phyloP scores from a whole-genome alignment of 2,329 filamentous ascomycete species.

The Gnomoniopsis smithogilvyi region DNA sequence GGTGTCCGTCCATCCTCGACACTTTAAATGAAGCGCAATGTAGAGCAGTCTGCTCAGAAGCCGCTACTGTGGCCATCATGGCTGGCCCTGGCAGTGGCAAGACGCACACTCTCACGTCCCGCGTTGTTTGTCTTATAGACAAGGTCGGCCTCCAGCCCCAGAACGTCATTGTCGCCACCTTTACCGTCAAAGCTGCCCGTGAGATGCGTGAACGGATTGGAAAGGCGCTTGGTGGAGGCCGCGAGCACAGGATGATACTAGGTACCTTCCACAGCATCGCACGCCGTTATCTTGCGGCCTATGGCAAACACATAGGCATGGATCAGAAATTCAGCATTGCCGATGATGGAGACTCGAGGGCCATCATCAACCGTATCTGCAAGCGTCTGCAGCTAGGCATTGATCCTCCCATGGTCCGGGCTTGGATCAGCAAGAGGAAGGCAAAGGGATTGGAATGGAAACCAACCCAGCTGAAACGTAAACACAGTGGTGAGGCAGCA shows the following conservation, averaged over 20 bases:
- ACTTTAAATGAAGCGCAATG: conserved; percentile 54
- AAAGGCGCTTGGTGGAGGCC: conserved; percentile 72
- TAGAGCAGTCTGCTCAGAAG: conserved; percentile 51
- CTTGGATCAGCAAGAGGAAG: conserved; percentile 71
- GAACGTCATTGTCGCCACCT: conserved; percentile 93
- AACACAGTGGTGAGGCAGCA: conserved; percentile 35
- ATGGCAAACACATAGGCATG: conserved; percentile 81
- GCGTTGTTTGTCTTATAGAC: conserved; percentile 83
- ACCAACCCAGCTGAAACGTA: conserved; percentile 25
- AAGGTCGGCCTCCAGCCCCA: conserved; percentile 70
- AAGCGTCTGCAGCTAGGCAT: conserved; percentile 67
- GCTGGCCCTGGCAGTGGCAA: conserved; percentile 76
- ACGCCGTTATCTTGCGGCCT: conserved; percentile 76
- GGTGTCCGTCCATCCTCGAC: conserved; percentile 35
- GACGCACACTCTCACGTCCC: conserved; percentile 90
- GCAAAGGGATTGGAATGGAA: conserved; percentile 46
- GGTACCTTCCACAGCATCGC: conserved; percentile 96
- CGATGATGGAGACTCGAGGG: conserved; percentile 75
- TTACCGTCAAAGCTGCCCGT: conserved; percentile 89
- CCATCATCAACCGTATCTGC: conserved; percentile 78
- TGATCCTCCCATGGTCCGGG: conserved; percentile 67
- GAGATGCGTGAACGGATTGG: conserved; percentile 92
- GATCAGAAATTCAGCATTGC: conserved; percentile 85
- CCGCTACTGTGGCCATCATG: conserved; percentile 60
- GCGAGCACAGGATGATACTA: conserved; percentile 74